Percentiles rank a stretch among this genome's conserved stretches.
Evolutionary conservation across 805 yeast species (phyloP).

Genomic region (Spathaspora boniae): DNA sequence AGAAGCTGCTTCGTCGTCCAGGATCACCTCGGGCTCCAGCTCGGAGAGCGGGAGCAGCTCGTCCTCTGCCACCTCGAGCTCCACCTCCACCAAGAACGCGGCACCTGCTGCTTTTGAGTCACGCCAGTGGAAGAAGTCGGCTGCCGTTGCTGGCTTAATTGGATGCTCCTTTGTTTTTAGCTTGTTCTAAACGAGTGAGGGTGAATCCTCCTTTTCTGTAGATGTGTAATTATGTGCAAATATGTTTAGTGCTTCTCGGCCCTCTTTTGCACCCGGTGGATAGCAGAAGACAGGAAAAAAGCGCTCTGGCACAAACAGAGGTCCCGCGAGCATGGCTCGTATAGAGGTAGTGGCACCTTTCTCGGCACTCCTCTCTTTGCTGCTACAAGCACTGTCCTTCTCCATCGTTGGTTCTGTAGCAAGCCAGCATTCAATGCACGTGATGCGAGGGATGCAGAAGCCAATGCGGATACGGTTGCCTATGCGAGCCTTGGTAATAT

Average conservation of each 20-base stretch:
- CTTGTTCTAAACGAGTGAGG: slow-evolving; percentile 11
- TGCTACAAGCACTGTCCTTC: too few species aligned
- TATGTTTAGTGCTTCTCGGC: background rate
- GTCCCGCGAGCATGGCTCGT: too few species aligned
- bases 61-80: slow-evolving; percentile 9
- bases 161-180: slow-evolving; percentile 35
- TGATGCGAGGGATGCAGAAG: too few species aligned
- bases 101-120: slow-evolving; percentile 17
- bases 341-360: background rate
- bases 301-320: too few species aligned
- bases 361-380: too few species aligned
- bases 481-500: too few species aligned
- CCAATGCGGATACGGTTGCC: too few species aligned
- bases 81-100: slow-evolving; percentile 15
- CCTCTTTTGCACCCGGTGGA: background rate
- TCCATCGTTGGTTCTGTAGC: too few species aligned
- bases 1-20: slow-evolving; percentile 6
- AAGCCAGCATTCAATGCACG: too few species aligned
- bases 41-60: slow-evolving; percentile 5
- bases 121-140: slow-evolving; percentile 36
- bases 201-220: background rate
- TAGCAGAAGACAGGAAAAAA: too few species aligned
- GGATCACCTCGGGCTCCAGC: slow-evolving; percentile 12
- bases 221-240: background rate
- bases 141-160: slow-evolving; percentile 32